Evolutionary conservation across 495 filamentous ascomycete genomes (phyloP), one percentile per base, ranked within the genome.

Genomic region (Margaritispora aquatica): DNA sequence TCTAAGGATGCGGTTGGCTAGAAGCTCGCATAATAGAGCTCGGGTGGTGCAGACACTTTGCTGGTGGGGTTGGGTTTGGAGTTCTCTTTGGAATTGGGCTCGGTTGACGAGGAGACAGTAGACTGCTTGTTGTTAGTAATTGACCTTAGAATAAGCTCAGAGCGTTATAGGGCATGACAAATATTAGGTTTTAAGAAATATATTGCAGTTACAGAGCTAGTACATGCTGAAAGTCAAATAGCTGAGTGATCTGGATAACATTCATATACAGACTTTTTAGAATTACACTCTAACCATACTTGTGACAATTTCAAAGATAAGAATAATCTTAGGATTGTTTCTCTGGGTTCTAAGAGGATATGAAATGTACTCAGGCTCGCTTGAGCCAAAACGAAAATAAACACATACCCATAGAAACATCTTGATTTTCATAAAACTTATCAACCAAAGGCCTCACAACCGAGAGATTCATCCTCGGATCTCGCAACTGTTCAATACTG

Each of bases 21-120:
- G 77, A 1, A 90, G 54, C 67, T 90, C 87, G 67, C 87, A 90
- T 21, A 89, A 77, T 44, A 75, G 75, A 21, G 85, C 87, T 51
- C 86, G 74, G 7, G 85, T 87, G 50, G 76, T 79, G 68, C 85
- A 80, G 55, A 89, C 86, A 52, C 85, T 88, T 66, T 87, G 84
- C 60, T 81, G 80, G 61, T 89, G 87, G 58, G 77, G 75, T 66
- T 88, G 78, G 63, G 81, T 80, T 0, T 74, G 70, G 68, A 88
- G 87, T 63, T 89, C 84, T 36, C 79, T 73, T 15, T 87, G 73
- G 67, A 90, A 90, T 58, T 87, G 83, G 2, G 80, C 76, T 26
- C 84, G 75, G 66, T 90, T 90, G 56, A 89, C 86, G 10, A 90
- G 77, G 38, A 90, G 75, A 64, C 85, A 88, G 68, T 88, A 90